Conservation (phyloP, 2,329 filamentous ascomycete genomes). For the Trichophyton mentagrophytes region DNA sequence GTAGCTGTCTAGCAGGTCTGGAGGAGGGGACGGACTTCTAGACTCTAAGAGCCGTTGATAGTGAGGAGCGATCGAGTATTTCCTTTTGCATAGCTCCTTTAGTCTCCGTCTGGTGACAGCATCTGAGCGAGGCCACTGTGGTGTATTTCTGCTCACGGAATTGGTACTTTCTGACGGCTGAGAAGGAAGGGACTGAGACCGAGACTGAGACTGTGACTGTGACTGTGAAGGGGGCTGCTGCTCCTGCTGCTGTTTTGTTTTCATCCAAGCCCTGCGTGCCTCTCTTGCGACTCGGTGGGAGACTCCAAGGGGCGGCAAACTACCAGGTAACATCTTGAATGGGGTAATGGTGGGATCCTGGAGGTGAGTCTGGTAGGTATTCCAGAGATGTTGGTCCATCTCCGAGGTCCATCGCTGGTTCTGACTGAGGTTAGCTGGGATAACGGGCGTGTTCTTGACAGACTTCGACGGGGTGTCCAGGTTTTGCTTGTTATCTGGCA, state of each 20-base stretch:
- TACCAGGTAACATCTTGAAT: conserved; percentile 54
- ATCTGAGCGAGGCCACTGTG: conserved; percentile 44
- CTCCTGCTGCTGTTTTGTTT: conserved; percentile 25
- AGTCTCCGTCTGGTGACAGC: conserved; percentile 46
- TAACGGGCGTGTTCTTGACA: conserved; percentile 17
- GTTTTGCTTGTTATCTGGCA: conserved; percentile 26
- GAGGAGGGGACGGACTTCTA: conserved; percentile 48
- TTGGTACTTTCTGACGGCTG: neutral
- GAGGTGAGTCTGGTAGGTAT: conserved; percentile 53
- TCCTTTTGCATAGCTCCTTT: conserved; percentile 47
- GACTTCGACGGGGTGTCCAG: conserved; percentile 28
- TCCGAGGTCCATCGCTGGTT: conserved; percentile 43
- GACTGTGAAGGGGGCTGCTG: conserved; percentile 8
- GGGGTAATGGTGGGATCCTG: conserved; percentile 54
- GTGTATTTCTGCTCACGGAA: conserved; percentile 4
- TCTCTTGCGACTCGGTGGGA: conserved; percentile 51
- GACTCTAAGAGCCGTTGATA: conserved; percentile 50
- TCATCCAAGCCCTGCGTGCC: conserved; percentile 49
- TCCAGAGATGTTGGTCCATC: conserved; percentile 55
- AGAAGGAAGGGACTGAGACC: neutral
- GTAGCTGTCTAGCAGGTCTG: conserved; percentile 24
- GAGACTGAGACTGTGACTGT: conserved; percentile 11
- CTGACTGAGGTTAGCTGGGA: conserved; percentile 17
- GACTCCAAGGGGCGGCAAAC: conserved; percentile 50
- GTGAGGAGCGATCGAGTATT: conserved; percentile 50